These are phyloP conservation scores for Mentha longifolia DNA, from an alignment of 257 asterid genomes.

Conservation along the genomic window DNA sequence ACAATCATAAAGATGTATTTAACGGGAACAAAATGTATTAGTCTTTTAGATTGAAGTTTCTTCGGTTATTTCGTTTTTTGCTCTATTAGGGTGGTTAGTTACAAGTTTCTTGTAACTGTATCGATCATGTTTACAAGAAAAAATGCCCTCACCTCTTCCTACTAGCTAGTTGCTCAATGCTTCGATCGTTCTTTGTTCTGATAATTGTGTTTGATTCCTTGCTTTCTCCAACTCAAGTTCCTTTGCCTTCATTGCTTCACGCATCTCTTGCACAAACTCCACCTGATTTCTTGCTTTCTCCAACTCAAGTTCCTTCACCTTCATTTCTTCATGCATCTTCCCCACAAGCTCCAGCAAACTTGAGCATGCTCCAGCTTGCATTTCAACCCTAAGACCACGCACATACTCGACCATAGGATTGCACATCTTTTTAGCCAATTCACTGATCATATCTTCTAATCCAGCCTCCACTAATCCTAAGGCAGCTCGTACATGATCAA, in stretches of 20 bases:
- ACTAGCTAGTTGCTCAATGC: slow-evolving; percentile 32
- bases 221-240: slow-evolving; percentile 67
- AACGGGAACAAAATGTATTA: too few relatives aligned
- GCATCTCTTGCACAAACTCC: too few relatives aligned
- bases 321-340: slow-evolving; percentile 66
- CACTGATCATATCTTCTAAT: slow-evolving; percentile 57
- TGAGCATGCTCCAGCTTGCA: slow-evolving; percentile 57
- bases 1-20: too few relatives aligned
- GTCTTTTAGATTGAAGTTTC: too few relatives aligned
- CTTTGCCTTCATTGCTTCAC: slow-evolving; percentile 33
- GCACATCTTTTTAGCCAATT: slow-evolving; percentile 66
- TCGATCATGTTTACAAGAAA: too few relatives aligned
- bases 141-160: too few relatives aligned
- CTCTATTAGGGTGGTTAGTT: too few relatives aligned
- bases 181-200: slow-evolving; percentile 54
- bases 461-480: slow-evolving; percentile 71
- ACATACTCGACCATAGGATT: slow-evolving; percentile 73
- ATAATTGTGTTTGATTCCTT: slow-evolving; percentile 48
- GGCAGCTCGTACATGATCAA: slow-evolving; percentile 52
- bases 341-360: slow-evolving; percentile 55
- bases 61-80: too few relatives aligned
- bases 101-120: too few relatives aligned
- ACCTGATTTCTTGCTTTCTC: slow-evolving; percentile 58
- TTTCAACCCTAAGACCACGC: slow-evolving; percentile 58
- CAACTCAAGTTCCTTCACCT: slow-evolving; percentile 56